Conservation (phyloP, 1,139 yeast genomes). For the Yamadazyma conglobata region DNA sequence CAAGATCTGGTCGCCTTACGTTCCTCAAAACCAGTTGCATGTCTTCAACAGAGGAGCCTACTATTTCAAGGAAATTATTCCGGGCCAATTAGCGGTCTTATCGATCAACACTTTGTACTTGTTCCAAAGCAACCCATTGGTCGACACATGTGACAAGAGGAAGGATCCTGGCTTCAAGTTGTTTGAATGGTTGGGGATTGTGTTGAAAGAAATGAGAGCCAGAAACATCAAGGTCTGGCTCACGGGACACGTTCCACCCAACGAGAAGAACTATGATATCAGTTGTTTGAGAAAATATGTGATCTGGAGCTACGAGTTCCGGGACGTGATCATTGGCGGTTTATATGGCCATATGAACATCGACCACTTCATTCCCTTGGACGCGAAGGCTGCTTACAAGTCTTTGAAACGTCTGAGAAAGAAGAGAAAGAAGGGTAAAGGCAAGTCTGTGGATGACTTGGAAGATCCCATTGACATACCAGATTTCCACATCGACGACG, state of each 20-base stretch:
- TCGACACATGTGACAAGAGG: constrained; percentile 69
- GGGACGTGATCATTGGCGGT: constrained; percentile 81
- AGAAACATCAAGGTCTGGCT: constrained; percentile 83
- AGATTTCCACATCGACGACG: constrained; percentile 7
- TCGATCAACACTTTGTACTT: constrained; percentile 76
- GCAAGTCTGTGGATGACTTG: constrained; percentile 1
- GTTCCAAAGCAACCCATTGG: constrained; percentile 74
- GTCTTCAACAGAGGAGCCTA: constrained; percentile 73
- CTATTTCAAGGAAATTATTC: constrained; percentile 71
- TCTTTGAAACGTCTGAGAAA: constrained; percentile 31
- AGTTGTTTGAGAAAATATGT: constrained; percentile 71
- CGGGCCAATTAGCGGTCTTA: constrained; percentile 69
- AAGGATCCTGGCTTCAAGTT: constrained; percentile 79
- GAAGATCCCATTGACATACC: constrained; percentile 9
- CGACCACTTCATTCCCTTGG: constrained; percentile 79
- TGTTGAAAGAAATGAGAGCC: constrained; percentile 67
- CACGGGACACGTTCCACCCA: constrained; percentile 86
- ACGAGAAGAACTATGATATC: constrained; percentile 68
- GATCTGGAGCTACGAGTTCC: constrained; percentile 74
- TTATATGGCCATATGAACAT: constrained; percentile 86
- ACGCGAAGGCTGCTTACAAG: constrained; percentile 63
- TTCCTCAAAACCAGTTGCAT: constrained; percentile 79
- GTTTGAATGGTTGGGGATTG: constrained; percentile 74
- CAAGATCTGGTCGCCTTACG: constrained; percentile 66
- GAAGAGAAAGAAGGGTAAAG: constrained; percentile 12